phyloP scores from a whole-genome alignment of 179 eudicot species.

The Nepenthes alata region DNA sequence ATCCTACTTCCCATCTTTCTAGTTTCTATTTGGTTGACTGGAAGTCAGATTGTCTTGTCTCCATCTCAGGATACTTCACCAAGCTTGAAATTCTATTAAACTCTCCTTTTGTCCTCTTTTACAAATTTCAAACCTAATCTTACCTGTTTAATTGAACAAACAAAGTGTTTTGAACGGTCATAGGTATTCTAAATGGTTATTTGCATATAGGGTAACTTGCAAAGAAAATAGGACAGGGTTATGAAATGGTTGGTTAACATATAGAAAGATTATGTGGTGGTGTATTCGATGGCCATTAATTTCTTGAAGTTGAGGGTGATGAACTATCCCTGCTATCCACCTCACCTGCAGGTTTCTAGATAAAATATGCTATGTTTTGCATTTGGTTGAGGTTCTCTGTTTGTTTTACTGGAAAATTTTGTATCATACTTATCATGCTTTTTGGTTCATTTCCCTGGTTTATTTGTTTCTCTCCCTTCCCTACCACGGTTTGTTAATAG shows the following conservation, averaged over 20 bases:
- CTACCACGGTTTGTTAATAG: neutral
- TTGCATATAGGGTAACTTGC: no score
- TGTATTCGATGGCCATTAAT: no score
- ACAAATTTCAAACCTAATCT: neutral
- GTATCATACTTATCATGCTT: neutral
- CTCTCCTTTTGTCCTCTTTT: neutral
- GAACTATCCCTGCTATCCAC: no score
- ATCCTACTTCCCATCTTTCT: neutral
- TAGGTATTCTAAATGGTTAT: no score
- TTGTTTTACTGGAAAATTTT: neutral
- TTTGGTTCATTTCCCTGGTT: neutral
- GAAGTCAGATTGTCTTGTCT: neutral
- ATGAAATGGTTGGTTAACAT: no score
- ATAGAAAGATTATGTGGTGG: no score
- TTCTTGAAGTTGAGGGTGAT: no score
- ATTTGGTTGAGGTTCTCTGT: neutral
- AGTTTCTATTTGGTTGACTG: neutral
- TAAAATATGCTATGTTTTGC: neutral
- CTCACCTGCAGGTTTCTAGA: neutral
- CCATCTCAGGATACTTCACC: no score
- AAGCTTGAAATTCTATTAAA: neutral
- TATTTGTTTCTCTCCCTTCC: no score
- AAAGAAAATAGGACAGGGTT: no score
- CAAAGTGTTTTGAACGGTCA: no score
- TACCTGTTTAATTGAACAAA: neutral